Base-by-base conservation (phyloP, 441 rosid species). In the Eutrema salsugineum region DNA sequence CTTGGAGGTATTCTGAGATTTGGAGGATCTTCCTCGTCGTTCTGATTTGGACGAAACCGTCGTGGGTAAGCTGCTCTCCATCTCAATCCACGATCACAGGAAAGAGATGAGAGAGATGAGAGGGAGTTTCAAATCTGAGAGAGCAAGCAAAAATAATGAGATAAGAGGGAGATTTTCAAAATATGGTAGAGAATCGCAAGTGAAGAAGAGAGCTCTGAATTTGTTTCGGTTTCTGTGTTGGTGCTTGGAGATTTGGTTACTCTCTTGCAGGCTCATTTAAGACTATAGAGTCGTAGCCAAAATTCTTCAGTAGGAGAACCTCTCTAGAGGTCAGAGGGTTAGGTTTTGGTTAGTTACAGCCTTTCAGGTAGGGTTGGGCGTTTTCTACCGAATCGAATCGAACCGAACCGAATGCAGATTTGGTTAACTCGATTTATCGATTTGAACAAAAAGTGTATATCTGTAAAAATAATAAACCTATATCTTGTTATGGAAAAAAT, bases 11-110 rank as follows among this genome's bases (percentile, higher is more conserved):
- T 76, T 87, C 9, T 67, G 56, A 76, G 85, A 75, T 87, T 84
- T 93, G 75, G 93, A 89, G 82, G 95, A 86, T 83, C 97, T 89
- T 80, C 88, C 75, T 70, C 94, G 82, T 66, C 89, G 76, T 22
- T 93, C 98, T 35, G 87, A 44, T 46, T 63, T 63, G 7, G 55
- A 46, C 43, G 55, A 19, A 80, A 87, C 86, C 68, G 85, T 64
- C 22, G 91, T 73, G 10, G 91, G 91, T 70, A 91, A 77, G 35
- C 78, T 79, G 35, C 78, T 79, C 50, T 86, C 96, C 98, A 92
- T 91, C 68, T 54, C 77, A 48, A 43, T 35, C 79, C 55, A 44
- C 17, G 19, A 50, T 49, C 35, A 59, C 19, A 39, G 69, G 43
- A 44, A 58, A 8, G 72, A 55, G 68, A 50, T 6, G 9, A 20